Percentiles rank a stretch among this genome's conserved stretches.
Conservation (phyloP, 208 protist genomes). For the Wallacemonas sp. region DNA sequence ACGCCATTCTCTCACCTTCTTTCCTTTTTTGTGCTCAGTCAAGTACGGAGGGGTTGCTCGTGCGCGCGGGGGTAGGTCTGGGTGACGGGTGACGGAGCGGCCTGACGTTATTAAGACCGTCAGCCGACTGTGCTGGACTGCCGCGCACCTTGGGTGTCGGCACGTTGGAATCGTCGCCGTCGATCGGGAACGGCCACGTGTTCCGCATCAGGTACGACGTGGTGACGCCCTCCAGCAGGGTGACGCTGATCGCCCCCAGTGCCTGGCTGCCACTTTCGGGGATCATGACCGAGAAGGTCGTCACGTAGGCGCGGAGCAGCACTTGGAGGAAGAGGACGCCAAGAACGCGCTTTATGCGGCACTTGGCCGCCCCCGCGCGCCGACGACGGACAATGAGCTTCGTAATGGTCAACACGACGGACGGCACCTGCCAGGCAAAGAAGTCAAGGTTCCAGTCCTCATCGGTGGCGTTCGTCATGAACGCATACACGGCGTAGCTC, state of each 20-base stretch:
- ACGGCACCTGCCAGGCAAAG: constrained; percentile 82
- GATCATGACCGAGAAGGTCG: constrained; percentile 81
- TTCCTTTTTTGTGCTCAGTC: too few species aligned
- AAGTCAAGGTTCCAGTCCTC: constrained; percentile 83
- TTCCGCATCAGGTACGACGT: constrained; percentile 65
- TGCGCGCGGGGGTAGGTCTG: too few species aligned
- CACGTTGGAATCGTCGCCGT: background rate
- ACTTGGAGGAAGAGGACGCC: constrained; percentile 61
- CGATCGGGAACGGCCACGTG: constrained; percentile 61
- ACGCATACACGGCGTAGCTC: constrained; percentile 71
- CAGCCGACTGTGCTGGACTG: too few species aligned
- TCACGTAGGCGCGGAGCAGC: constrained; percentile 64
- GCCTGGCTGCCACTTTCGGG: constrained; percentile 57
- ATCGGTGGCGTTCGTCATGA: constrained; percentile 35
- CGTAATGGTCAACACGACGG: constrained; percentile 53
- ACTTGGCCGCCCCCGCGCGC: constrained; percentile 33
- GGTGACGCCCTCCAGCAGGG: constrained; percentile 50
- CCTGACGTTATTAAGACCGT: too few species aligned
- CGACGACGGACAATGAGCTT: constrained; percentile 69
- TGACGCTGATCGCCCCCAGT: constrained; percentile 44
- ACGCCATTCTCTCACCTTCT: too few species aligned
- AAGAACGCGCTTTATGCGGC: constrained; percentile 66
- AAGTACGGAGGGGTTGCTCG: too few species aligned
- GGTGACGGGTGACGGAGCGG: too few species aligned
- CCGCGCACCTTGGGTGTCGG: too few species aligned